A percentile compares a stretch with the other conserved stretches of the same genome.
Conservation (phyloP, 2,329 filamentous ascomycete species). For the Fusarium sp. region DNA sequence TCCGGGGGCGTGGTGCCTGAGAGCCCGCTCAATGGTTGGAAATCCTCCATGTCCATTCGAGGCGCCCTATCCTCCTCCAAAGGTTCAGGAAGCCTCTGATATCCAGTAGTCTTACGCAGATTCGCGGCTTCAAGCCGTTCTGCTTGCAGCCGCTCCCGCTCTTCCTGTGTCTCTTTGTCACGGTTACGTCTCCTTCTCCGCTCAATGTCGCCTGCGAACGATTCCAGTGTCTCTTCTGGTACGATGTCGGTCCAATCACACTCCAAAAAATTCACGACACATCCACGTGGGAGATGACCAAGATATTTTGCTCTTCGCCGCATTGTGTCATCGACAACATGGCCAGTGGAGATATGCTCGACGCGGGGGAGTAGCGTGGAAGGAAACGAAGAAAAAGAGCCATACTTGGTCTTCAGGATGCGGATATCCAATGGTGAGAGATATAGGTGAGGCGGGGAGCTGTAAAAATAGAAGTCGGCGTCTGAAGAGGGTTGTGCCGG, state of each 20-base stretch:
- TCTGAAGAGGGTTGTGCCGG: conserved; percentile 44
- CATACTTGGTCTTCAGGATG: conserved; percentile 89
- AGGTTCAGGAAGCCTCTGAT: conserved; percentile 49
- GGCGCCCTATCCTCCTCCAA: conserved; percentile 50
- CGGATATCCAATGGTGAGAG: conserved; percentile 90
- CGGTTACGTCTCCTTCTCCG: conserved; percentile 76
- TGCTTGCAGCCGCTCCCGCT: conserved; percentile 82
- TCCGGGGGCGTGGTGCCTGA: conserved; percentile 63
- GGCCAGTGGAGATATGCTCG: conserved; percentile 87
- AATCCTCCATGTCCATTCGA: conserved; percentile 66
- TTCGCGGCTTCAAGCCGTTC: conserved; percentile 80
- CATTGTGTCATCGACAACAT: conserved; percentile 85
- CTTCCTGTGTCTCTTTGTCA: conserved; percentile 86
- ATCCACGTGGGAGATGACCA: conserved; percentile 86
- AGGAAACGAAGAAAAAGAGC: conserved; percentile 81
- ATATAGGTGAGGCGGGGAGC: conserved; percentile 86
- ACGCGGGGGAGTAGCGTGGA: conserved; percentile 86
- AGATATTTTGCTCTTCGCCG: conserved; percentile 88
- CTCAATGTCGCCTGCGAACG: conserved; percentile 80
- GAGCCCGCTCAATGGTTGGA: conserved; percentile 66
- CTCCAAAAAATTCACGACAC: conserved; percentile 88
- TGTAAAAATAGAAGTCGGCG: conserved; percentile 83
- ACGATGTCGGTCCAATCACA: conserved; percentile 96
- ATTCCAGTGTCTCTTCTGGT: conserved; percentile 73
- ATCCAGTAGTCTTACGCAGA: conserved; percentile 61